These are phyloP conservation scores for Arabis hirsuta DNA, from an alignment of 345 rosid species.

Conservation along the genomic window DNA sequence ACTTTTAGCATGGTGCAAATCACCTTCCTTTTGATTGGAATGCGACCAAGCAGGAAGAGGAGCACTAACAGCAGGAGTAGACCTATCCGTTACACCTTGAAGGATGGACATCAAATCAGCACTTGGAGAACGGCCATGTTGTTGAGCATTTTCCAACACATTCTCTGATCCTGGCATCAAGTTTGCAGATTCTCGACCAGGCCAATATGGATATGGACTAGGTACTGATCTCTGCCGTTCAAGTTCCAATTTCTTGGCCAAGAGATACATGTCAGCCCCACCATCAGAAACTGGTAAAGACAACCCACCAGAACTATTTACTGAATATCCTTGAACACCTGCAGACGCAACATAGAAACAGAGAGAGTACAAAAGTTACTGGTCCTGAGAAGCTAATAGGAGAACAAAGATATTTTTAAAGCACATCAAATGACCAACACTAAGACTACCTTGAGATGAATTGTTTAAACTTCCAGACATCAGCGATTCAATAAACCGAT, in stretches of 20 bases:
- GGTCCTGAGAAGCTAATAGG: neutral
- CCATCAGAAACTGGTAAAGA: conserved; percentile 60
- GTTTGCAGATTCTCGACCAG: conserved; percentile 70
- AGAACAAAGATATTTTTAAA: neutral
- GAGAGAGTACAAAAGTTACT: conserved; percentile 2
- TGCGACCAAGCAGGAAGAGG: conserved; percentile 65
- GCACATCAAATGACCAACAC: conserved; percentile 17
- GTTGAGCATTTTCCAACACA: conserved; percentile 54
- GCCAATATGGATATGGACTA: conserved; percentile 63
- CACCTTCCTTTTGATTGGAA: conserved; percentile 63
- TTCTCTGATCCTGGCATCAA: conserved; percentile 64
- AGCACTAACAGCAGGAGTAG: conserved; percentile 58
- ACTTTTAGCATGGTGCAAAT: conserved; percentile 57
- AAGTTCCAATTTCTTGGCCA: conserved; percentile 76
- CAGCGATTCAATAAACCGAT: conserved; percentile 90
- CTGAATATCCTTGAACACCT: conserved; percentile 74
- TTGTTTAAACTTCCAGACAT: conserved; percentile 66
- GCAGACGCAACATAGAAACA: conserved; percentile 37
- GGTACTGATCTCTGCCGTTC: conserved; percentile 75
- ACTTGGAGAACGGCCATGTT: conserved; percentile 65
- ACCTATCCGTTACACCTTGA: conserved; percentile 68
- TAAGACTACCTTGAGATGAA: conserved; percentile 66
- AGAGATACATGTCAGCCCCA: conserved; percentile 62
- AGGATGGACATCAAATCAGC: conserved; percentile 74
- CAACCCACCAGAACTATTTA: conserved; percentile 54